These are phyloP conservation scores for Coemansia sp. DNA, from an alignment of 192 early-diverging fungal species.

Conservation along the genomic window DNA sequence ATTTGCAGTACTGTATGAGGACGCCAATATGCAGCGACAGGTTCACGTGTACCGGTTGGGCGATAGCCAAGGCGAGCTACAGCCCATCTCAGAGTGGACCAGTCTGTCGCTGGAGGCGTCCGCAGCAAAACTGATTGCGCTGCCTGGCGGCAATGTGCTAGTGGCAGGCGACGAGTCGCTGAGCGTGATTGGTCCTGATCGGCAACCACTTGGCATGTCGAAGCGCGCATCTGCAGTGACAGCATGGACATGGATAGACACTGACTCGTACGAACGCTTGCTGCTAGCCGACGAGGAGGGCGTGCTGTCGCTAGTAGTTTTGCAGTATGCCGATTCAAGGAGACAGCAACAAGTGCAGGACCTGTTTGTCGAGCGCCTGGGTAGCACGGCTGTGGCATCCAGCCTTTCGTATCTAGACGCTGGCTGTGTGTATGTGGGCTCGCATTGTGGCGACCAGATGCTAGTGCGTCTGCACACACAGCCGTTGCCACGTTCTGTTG, in stretches of 20 bases:
- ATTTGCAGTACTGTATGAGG: constrained; percentile 48
- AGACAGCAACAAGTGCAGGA: constrained; percentile 27
- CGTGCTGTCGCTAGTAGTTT: constrained; percentile 56
- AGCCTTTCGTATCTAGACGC: constrained; percentile 68
- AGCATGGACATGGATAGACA: constrained; percentile 59
- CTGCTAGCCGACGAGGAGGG: constrained; percentile 73
- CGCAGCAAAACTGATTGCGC: constrained; percentile 21
- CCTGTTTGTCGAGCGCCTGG: constrained; percentile 52
- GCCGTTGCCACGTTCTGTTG: constrained; percentile 22
- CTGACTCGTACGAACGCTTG: constrained; percentile 54
- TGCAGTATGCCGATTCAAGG: constrained; percentile 32
- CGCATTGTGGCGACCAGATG: constrained; percentile 81
- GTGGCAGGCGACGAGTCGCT: constrained; percentile 39
- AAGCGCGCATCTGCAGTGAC: constrained; percentile 48
- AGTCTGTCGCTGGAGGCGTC: constrained; percentile 21
- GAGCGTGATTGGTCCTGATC: constrained; percentile 9
- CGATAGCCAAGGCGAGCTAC: constrained; percentile 18
- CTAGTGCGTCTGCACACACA: constrained; percentile 64
- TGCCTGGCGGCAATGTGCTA: constrained; percentile 23
- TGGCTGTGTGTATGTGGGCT: constrained; percentile 79
- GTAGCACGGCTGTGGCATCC: constrained; percentile 56
- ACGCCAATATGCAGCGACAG: constrained; percentile 34
- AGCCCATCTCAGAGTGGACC: constrained; percentile 21
- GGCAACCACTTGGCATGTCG: constrained; percentile 6
- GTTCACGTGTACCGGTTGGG: constrained; percentile 35